These are phyloP conservation scores for Ophioceras dolichostomum DNA, from an alignment of 2,329 filamentous ascomycete species.

Conservation along the genomic window DNA sequence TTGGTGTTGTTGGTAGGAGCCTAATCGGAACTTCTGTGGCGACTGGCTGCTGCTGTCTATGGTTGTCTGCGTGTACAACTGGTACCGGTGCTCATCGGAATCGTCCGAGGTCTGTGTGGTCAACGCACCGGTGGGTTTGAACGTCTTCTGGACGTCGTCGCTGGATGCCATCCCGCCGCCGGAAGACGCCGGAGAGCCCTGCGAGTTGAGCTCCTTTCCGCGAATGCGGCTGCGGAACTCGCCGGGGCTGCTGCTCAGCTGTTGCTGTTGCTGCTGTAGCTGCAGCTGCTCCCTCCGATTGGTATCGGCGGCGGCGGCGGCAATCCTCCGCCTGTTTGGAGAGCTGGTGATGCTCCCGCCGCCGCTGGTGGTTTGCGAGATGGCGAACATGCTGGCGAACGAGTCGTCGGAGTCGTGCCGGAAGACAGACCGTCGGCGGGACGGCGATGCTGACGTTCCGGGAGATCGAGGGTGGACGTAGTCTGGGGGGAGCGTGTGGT, in stretches of 20 bases:
- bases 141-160: constrained; percentile 2
- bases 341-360: constrained; percentile 11
- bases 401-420: constrained; percentile 48
- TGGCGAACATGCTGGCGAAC: constrained; percentile 44
- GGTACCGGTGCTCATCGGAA: constrained; percentile 15
- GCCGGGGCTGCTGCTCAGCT: constrained; percentile 13
- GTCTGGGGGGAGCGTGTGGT: constrained; percentile 20
- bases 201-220: constrained; percentile 20
- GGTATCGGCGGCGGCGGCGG: too few species aligned
- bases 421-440: constrained; percentile 13
- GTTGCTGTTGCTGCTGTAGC: too few species aligned
- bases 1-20: not conserved
- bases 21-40: not conserved
- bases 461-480: constrained; percentile 17
- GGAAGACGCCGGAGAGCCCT: constrained; percentile 10
- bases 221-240: constrained; percentile 35
- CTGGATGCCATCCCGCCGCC: too few species aligned
- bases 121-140: constrained; percentile 10
- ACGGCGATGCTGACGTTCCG: too few species aligned
- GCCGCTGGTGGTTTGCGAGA: constrained; percentile 37
- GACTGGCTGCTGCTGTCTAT: constrained; percentile 11
- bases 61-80: constrained; percentile 30
- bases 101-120: constrained; percentile 14
- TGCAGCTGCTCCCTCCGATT: too few species aligned
- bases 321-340: too few species aligned